Conservation (phyloP, 2,329 filamentous ascomycete species). For the Aspergillus pseudoterreus region DNA sequence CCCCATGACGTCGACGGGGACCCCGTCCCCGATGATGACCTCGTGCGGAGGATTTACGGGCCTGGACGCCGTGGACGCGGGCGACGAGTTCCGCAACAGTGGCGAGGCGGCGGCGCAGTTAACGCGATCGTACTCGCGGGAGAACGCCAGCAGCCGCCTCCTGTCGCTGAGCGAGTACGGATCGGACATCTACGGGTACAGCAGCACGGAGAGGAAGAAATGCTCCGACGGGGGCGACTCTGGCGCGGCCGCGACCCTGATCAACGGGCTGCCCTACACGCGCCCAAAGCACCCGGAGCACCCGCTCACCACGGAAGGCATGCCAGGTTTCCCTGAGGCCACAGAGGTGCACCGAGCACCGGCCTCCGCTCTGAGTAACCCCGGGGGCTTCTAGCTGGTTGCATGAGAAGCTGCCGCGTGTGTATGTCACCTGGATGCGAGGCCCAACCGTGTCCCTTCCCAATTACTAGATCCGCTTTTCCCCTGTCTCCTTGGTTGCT, state of each 20-base stretch:
- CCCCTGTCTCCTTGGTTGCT: too few relatives aligned
- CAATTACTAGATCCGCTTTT: too few relatives aligned
- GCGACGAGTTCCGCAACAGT: conserved; percentile 16
- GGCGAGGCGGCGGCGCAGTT: conserved; percentile 10
- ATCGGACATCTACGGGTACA: conserved; percentile 39
- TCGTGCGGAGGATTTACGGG: conserved; percentile 11
- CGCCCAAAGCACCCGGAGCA: conserved; percentile 24
- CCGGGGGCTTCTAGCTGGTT: conserved; percentile 11
- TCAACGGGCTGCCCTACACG: conserved; percentile 41
- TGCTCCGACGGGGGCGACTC: conserved; percentile 22
- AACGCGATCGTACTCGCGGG: conserved; percentile 18
- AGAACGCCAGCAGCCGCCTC: conserved; percentile 12
- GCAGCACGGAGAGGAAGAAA: conserved; percentile 28
- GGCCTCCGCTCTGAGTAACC: conserved; percentile 22
- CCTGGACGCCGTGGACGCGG: conserved; percentile 16
- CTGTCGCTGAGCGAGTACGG: conserved; percentile 28
- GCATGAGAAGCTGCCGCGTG: not conserved
- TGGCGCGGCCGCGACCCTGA: conserved; percentile 28
- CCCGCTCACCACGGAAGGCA: conserved; percentile 10
- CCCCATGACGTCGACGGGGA: conserved; percentile 19
- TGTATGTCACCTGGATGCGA: not conserved
- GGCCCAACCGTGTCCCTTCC: not conserved
- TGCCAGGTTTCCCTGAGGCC: conserved; percentile 18
- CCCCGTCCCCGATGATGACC: conserved; percentile 10
- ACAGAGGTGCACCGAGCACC: conserved; percentile 20